Evolutionary conservation across 805 yeast genomes (phyloP).

Genomic region (Pichia sporocuriosa): DNA sequence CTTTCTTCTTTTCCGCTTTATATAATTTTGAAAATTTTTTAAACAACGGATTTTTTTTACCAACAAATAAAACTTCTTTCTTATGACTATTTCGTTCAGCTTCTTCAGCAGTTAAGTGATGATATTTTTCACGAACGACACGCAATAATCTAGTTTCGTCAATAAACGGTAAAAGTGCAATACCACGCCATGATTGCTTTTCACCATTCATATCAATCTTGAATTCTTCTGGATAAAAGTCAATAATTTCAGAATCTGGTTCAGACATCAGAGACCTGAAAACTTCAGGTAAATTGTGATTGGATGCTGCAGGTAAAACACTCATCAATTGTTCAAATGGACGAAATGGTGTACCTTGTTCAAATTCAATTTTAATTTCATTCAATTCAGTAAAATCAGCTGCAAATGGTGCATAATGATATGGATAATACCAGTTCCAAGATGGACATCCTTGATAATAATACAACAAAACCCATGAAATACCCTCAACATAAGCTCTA

Average conservation of each 20-base stretch:
- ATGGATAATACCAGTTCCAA: conserved; percentile 97
- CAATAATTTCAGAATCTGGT: conserved; percentile 75
- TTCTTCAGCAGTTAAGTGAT: conserved; percentile 60
- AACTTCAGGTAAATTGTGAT: conserved; percentile 74
- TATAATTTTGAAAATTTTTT: conserved; percentile 36
- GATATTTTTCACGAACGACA: conserved; percentile 61
- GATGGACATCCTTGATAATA: conserved; percentile 98
- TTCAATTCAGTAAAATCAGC: conserved; percentile 60
- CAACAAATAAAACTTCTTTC: conserved; percentile 61
- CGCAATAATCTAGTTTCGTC: conserved; percentile 69
- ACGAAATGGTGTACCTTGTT: conserved; percentile 67
- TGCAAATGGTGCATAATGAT: conserved; percentile 97
- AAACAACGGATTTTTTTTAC: conserved; percentile 52
- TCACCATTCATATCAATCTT: conserved; percentile 93
- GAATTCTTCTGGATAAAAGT: conserved; percentile 85
- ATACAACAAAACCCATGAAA: conserved; percentile 91
- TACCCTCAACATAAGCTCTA: conserved; percentile 79
- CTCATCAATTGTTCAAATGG: conserved; percentile 95
- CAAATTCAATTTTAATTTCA: conserved; percentile 50
- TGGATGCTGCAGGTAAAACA: conserved; percentile 90
- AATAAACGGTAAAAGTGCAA: conserved; percentile 83
- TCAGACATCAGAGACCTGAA: conserved; percentile 79
- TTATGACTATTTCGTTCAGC: conserved; percentile 60
- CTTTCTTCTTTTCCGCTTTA: conserved; percentile 37
- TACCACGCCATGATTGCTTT: conserved; percentile 93